These are phyloP conservation scores for Trichomonascus vanleenenianus DNA, from an alignment of 805 yeast species.

Conservation along the genomic window DNA sequence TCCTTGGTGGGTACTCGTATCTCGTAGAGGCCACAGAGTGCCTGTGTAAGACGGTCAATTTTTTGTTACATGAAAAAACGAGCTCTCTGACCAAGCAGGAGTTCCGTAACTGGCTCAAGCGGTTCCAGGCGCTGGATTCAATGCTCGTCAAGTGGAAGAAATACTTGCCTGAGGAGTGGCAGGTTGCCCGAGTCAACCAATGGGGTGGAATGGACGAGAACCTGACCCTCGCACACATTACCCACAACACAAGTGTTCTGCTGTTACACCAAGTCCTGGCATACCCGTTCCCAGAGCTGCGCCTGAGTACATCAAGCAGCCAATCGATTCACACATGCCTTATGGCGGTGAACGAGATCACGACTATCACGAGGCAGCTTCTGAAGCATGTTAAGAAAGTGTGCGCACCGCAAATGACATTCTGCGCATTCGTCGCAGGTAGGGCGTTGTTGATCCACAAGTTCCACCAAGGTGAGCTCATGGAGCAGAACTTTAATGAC, in stretches of 20 bases:
- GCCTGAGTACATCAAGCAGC: not conserved
- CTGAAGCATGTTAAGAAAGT: not conserved
- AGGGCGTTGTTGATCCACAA: not conserved
- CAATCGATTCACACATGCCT: not conserved
- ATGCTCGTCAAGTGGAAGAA: slow-evolving; percentile 8
- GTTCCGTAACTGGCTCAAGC: slow-evolving; percentile 5
- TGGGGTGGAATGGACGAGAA: not conserved
- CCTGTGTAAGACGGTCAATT: slow-evolving; percentile 4
- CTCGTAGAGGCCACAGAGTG: slow-evolving; percentile 9
- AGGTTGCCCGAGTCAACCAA: not conserved
- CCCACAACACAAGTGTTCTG: slow-evolving; percentile 2
- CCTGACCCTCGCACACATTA: slow-evolving; percentile 5
- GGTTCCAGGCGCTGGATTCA: slow-evolving; percentile 5
- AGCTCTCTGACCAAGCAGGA: not conserved
- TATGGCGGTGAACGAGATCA: not conserved
- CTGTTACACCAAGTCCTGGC: slow-evolving; percentile 4
- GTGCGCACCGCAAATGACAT: not conserved
- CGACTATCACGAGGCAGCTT: not conserved
- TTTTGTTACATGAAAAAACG: slow-evolving; percentile 2
- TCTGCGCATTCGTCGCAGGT: not conserved
- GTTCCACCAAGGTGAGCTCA: too few species aligned
- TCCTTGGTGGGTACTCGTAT: slow-evolving; percentile 9
- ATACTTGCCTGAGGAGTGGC: slow-evolving; percentile 7
- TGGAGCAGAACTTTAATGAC: too few species aligned
- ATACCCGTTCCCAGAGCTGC: not conserved